These are phyloP conservation scores for Thoreauomyces humboldtii DNA, from an alignment of 192 early-diverging fungal species.

Conservation along the genomic window DNA sequence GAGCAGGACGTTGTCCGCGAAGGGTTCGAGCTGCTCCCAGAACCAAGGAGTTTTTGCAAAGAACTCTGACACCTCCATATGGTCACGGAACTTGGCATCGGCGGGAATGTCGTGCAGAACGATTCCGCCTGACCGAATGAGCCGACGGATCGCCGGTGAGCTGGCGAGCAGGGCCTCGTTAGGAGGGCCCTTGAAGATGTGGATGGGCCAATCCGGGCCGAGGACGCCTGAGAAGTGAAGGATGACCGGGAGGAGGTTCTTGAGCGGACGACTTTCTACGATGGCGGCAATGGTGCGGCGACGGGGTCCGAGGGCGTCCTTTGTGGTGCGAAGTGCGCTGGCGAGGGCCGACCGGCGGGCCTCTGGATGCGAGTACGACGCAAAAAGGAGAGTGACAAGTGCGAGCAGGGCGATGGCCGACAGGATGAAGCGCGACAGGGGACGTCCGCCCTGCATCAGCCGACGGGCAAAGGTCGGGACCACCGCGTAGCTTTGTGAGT, in stretches of 20 bases:
- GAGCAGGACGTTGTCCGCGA: conserved; percentile 15
- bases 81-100: not conserved
- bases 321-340: too few species aligned
- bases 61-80: conserved; percentile 1
- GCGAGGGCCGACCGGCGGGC: too few species aligned
- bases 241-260: conserved; percentile 11
- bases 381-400: too few species aligned
- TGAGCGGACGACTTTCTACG: not conserved
- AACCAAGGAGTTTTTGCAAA: conserved; percentile 7
- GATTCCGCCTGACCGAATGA: conserved; percentile 1
- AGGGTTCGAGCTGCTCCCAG: conserved; percentile 10
- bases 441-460: too few species aligned
- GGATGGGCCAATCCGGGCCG: conserved; percentile 11
- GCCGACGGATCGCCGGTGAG: not conserved
- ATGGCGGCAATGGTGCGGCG: conserved; percentile 13
- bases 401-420: too few species aligned
- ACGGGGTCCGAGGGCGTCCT: too few species aligned
- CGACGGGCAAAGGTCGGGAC: too few species aligned
- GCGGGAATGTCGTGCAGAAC: not conserved
- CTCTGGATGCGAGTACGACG: too few species aligned
- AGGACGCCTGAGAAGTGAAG: conserved; percentile 13
- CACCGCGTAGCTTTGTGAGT: too few species aligned
- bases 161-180: conserved; percentile 3
- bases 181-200: conserved; percentile 2
- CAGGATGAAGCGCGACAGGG: too few species aligned